Conservation (phyloP, 2,329 filamentous ascomycete genomes). For the Colletotrichum godetiae region DNA sequence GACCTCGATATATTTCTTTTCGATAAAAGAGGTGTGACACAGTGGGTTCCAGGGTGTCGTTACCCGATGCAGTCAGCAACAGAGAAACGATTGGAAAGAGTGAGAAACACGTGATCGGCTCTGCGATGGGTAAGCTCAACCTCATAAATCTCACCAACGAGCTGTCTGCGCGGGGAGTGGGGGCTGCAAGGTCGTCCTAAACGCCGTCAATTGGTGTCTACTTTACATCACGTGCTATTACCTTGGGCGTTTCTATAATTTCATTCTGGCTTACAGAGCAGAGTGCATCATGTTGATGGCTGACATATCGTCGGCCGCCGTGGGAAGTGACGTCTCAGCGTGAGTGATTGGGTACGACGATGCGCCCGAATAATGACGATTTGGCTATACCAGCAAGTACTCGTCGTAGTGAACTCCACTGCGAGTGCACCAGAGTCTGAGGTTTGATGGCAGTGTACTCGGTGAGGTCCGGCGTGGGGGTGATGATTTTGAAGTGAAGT, state of each 20-base stretch:
- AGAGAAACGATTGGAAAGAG: background rate
- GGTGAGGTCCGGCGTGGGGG: background rate
- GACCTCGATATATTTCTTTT: background rate
- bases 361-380: no score
- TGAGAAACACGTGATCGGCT: background rate
- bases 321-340: background rate
- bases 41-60: background rate
- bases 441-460: background rate
- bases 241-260: background rate
- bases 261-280: conserved; percentile 22
- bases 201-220: background rate
- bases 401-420: background rate
- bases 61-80: conserved; percentile 1
- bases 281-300: conserved; percentile 17
- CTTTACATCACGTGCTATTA: background rate
- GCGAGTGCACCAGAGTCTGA: background rate
- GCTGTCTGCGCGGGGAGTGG: no score
- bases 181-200: background rate
- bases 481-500: background rate
- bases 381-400: background rate
- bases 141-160: background rate
- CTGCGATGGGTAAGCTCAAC: background rate
- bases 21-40: background rate
- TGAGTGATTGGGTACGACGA: background rate
- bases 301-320: conserved; percentile 12